phyloP scores from a whole-genome alignment of 371 early-diverging fungal genomes.

The Mucor sp. region DNA sequence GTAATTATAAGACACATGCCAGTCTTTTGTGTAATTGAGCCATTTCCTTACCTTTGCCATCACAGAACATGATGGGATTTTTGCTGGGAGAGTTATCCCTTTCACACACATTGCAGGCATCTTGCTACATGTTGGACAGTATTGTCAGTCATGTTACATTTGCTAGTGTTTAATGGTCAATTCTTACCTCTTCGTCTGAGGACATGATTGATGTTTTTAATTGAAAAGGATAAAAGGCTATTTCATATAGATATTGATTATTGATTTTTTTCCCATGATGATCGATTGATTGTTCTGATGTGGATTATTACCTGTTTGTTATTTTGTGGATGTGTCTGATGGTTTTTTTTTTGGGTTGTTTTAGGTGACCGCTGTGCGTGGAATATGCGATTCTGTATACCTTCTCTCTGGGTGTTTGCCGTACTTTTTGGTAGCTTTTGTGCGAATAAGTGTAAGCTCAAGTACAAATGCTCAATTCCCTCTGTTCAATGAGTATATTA shows the following conservation, averaged over 20 bases:
- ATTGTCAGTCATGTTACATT: neutral
- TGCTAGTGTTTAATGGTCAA: neutral
- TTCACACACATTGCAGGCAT: slow-evolving; percentile 53
- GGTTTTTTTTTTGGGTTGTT: neutral
- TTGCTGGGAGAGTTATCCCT: slow-evolving; percentile 40
- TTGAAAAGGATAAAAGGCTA: neutral
- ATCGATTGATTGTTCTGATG: neutral
- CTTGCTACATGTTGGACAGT: slow-evolving; percentile 9
- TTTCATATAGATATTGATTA: neutral
- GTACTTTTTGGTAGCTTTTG: neutral
- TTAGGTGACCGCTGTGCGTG: neutral
- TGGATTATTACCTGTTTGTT: neutral
- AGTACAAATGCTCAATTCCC: neutral
- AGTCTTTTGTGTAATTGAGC: neutral
- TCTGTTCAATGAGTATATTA: neutral
- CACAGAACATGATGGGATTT: slow-evolving; percentile 59
- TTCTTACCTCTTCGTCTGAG: neutral
- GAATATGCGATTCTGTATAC: neutral
- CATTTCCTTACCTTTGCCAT: slow-evolving; percentile 49
- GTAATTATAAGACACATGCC: neutral
- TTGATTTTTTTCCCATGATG: neutral
- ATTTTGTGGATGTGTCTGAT: neutral
- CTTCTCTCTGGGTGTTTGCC: neutral
- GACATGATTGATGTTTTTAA: neutral
- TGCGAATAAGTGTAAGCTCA: neutral